Conservation (phyloP, 2,329 filamentous ascomycete species). For the Dactylellina drechsleri region DNA sequence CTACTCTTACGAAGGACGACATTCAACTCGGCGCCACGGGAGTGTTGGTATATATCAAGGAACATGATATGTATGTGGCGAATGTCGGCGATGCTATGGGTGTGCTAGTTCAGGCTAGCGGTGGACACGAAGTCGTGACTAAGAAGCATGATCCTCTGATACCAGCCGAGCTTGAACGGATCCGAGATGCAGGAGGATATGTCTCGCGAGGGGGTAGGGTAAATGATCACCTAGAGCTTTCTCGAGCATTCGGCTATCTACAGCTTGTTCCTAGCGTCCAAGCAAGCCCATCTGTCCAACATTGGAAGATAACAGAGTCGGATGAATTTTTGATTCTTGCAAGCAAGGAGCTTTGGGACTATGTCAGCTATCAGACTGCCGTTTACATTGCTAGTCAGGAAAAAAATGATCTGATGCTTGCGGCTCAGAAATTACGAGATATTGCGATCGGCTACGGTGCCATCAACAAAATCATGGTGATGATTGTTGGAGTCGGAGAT, state of each 20-base stretch:
- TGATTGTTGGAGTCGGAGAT: conserved; percentile 94
- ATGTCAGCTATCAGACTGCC: conserved; percentile 85
- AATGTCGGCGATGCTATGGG: conserved; percentile 96
- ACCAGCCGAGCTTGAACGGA: conserved; percentile 81
- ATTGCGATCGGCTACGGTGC: conserved; percentile 95
- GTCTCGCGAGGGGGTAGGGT: conserved; percentile 93
- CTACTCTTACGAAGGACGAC: conserved; percentile 84
- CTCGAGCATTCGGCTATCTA: conserved; percentile 92
- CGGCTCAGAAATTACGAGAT: conserved; percentile 92
- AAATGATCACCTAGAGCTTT: conserved; percentile 90
- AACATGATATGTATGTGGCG: conserved; percentile 89
- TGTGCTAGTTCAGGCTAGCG: conserved; percentile 91
- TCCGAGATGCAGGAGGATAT: conserved; percentile 93
- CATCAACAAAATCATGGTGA: conserved; percentile 96
- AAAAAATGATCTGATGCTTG: conserved; percentile 89
- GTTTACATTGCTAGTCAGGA: conserved; percentile 91
- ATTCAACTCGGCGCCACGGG: conserved; percentile 89
- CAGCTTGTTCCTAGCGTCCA: conserved; percentile 92
- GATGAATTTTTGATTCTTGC: conserved; percentile 95
- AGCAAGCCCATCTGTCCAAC: conserved; percentile 84
- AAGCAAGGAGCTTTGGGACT: conserved; percentile 94
- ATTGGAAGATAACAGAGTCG: conserved; percentile 74
- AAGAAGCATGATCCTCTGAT: conserved; percentile 94
- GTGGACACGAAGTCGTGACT: conserved; percentile 83
- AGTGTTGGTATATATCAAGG: conserved; percentile 87